Conservation (phyloP, 2,329 filamentous ascomycete genomes). For the Lecanicillium sp. region DNA sequence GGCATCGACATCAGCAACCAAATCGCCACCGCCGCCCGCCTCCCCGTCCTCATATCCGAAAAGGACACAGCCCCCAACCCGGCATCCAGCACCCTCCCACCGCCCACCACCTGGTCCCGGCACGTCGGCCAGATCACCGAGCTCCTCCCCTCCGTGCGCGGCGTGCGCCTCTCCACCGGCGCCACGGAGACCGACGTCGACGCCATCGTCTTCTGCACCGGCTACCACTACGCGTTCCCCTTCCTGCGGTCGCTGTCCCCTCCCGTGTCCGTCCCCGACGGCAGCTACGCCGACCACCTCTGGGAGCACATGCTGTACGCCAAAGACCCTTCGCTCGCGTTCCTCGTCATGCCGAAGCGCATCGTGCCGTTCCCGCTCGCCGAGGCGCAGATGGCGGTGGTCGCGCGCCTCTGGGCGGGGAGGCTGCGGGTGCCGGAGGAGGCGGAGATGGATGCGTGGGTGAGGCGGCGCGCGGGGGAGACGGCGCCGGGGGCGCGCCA, state of each 20-base stretch:
- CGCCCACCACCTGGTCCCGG: constrained; percentile 25
- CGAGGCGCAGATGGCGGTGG: constrained; percentile 61
- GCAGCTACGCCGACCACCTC: constrained; percentile 58
- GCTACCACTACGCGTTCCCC: constrained; percentile 76
- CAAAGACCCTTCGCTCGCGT: constrained; percentile 57
- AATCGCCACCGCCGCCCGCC: constrained; percentile 47
- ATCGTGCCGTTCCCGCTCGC: constrained; percentile 67
- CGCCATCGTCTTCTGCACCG: constrained; percentile 74
- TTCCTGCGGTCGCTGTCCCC: constrained; percentile 49
- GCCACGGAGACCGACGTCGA: constrained; percentile 60
- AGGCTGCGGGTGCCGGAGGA: constrained; percentile 50
- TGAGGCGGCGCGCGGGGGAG: constrained; percentile 43
- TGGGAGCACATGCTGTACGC: constrained; percentile 67
- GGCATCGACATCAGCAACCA: constrained; percentile 65
- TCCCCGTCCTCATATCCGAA: constrained; percentile 52
- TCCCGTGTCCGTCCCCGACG: constrained; percentile 51
- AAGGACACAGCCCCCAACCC: constrained; percentile 28
- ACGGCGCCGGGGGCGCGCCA: constrained; percentile 33
- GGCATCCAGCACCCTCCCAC: constrained; percentile 21
- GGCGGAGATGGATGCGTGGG: constrained; percentile 57
- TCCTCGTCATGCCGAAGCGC: constrained; percentile 59
- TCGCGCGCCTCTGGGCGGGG: constrained; percentile 61
- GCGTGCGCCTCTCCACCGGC: constrained; percentile 57
- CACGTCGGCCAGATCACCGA: constrained; percentile 41
- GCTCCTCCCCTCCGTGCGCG: constrained; percentile 37